Percentiles rank a stretch among this genome's conserved stretches.
phyloP scores from a whole-genome alignment of 2,329 filamentous ascomycete species.

The Metarhizium album region DNA sequence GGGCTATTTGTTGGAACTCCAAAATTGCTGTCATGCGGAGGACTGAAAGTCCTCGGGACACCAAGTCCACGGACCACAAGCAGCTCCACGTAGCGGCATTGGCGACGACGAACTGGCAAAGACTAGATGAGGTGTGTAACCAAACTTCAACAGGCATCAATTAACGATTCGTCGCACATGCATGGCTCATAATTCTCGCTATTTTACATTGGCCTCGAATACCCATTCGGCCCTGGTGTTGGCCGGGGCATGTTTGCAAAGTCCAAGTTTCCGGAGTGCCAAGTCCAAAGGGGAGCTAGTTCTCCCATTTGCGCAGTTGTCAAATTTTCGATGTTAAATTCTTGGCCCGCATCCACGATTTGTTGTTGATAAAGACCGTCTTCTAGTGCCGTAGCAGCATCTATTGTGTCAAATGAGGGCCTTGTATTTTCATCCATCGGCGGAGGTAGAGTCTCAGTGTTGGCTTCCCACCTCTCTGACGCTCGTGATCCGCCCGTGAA shows the following conservation, averaged over 20 bases:
- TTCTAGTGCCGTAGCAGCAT: background rate
- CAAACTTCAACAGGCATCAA: background rate
- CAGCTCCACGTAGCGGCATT: too few relatives aligned
- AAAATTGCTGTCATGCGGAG: too few relatives aligned
- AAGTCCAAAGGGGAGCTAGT: slow-evolving; percentile 14
- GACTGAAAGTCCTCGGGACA: too few relatives aligned
- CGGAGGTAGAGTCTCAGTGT: background rate
- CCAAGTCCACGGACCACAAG: too few relatives aligned
- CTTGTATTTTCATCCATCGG: background rate
- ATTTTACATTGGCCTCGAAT: background rate
- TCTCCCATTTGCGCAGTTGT: slow-evolving; percentile 13
- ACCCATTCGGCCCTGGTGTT: background rate
- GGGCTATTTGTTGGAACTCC: too few relatives aligned
- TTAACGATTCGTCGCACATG: background rate
- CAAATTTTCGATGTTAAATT: slow-evolving; percentile 13
- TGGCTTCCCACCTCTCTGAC: background rate
- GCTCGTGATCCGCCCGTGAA: background rate
- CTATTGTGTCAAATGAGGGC: background rate
- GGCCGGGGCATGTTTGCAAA: slow-evolving; percentile 3
- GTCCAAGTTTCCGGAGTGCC: slow-evolving; percentile 14
- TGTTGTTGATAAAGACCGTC: background rate
- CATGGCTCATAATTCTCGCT: background rate
- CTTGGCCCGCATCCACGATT: slow-evolving; percentile 1
- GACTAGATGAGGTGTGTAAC: background rate
- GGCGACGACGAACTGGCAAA: background rate